Evolutionary conservation across 2,329 filamentous ascomycete genomes (phyloP), one percentile per base, ranked within the genome.

Genomic region (Rasamsonia emersonii): DNA sequence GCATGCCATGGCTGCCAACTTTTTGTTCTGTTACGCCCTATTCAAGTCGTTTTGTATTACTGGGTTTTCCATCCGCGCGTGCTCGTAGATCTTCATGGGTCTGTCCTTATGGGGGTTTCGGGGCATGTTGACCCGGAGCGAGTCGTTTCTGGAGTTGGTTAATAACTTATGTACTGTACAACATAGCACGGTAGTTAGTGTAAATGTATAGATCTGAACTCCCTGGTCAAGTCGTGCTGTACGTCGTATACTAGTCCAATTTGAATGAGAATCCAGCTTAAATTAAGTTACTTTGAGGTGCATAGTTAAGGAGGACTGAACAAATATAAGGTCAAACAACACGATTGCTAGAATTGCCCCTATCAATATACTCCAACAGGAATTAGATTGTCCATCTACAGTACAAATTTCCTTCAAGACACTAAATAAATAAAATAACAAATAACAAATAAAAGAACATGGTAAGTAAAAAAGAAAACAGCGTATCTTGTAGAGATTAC

Each of bases 31-130:
- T 32, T 26, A 24, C 20, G 17, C 18, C 24, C 33, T 38, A 45
- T 41, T 42, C 43, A 38, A 40, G 37, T 41, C 42, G 36, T 40
- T 38, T 34, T 57, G 53, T 59, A 56, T 58, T 57, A 58, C 43
- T 56, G 54, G 53, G 51, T 44, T 41, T 50, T 33, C 43, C 33
- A 43, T 48, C 33, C 39, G 40, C 40, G 41, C 40, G 33, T 35
- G 37, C 28, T 10, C 23, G 9, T 15, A n/a, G n/a, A 13, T 27
- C 13, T 14, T n/a, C 24, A 14, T 11, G 5, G 14, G 6, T 15
- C 17, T 26, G 24, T 17, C 25, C 16, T 27, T 27, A 17, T 27
- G 16, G 25, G 25, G 14, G 16, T 16, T 18, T 28, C 16, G 18
- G 19, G 18, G 11, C 16, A 28, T 28, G 19, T 16, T 18, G 19